Percentiles rank a stretch among this genome's conserved stretches.
Evolutionary conservation across 331 rosid genomes (phyloP).

Genomic region (Prunus yedoensis): DNA sequence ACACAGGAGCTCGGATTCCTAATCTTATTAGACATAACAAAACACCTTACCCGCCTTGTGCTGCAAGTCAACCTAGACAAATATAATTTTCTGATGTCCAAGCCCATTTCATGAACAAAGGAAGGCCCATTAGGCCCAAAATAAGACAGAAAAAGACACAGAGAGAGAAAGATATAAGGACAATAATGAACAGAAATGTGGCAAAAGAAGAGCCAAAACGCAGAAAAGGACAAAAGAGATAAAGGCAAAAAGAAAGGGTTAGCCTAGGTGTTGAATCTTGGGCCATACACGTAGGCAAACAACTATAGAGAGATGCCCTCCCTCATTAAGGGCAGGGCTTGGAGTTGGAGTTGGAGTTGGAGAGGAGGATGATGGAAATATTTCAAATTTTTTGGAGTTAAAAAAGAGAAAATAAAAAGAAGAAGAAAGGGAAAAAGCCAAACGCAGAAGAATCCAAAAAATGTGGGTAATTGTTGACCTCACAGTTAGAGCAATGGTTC

Average conservation of each 20-base stretch:
- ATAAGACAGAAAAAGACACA: too few relatives aligned
- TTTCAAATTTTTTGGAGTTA: not conserved
- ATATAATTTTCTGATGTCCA: too few relatives aligned
- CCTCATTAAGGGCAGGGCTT: not conserved
- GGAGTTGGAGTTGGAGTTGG: not conserved
- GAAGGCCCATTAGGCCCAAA: not conserved
- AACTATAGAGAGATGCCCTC: not conserved
- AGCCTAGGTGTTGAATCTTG: slow-evolving; percentile 10
- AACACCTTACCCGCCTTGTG: not conserved
- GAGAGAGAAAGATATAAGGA: not conserved
- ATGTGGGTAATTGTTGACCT: slow-evolving; percentile 29
- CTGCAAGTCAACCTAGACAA: too few relatives aligned
- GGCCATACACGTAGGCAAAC: slow-evolving; percentile 15
- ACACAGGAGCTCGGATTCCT: not conserved
- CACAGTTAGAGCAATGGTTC: slow-evolving; percentile 27
- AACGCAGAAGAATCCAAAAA: slow-evolving; percentile 16
- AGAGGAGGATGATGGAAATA: not conserved
- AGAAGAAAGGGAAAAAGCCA: not conserved
- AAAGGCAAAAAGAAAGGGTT: not conserved
- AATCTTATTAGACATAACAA: not conserved
- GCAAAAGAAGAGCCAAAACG: not conserved
- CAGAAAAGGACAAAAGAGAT: slow-evolving; percentile 23
- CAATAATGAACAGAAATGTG: not conserved
- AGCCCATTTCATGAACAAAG: too few relatives aligned
- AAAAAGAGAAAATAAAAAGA: not conserved